Conservation (phyloP, 106 monocot genomes). For the Dioscorea zingiberensis region DNA sequence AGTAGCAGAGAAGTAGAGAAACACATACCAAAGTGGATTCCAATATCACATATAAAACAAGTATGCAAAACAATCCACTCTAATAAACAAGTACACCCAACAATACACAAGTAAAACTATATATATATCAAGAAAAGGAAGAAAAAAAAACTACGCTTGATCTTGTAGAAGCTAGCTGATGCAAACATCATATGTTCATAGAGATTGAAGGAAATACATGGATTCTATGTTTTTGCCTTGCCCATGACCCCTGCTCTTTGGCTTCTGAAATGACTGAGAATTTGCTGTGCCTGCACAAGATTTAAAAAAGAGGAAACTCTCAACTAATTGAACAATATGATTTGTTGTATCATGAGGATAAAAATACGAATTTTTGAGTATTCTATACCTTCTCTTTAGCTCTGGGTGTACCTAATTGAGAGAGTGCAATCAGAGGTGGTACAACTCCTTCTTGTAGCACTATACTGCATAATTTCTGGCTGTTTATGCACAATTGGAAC, state of each 20-base stretch:
- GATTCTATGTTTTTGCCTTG: slow-evolving; percentile 16
- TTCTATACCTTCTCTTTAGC: slow-evolving; percentile 78
- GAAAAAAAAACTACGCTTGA: background rate
- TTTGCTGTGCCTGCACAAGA: slow-evolving; percentile 61
- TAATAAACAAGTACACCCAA: background rate
- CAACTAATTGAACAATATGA: no score
- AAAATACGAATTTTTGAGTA: background rate
- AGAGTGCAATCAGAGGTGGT: slow-evolving; percentile 66
- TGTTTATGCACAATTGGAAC: slow-evolving; percentile 64
- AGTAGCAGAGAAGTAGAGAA: no score
- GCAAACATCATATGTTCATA: background rate
- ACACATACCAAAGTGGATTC: no score
- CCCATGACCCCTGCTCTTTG: slow-evolving; percentile 39
- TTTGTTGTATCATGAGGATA: background rate
- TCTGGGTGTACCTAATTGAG: slow-evolving; percentile 74
- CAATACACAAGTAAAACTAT: no score
- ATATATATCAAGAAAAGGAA: background rate
- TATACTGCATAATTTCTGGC: slow-evolving; percentile 46
- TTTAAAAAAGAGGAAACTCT: no score
- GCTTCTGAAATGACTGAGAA: slow-evolving; percentile 66
- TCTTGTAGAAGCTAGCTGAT: background rate
- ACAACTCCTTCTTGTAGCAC: slow-evolving; percentile 86
- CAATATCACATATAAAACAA: no score
- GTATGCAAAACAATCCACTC: background rate
- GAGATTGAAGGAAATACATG: background rate